Evolutionary conservation across 1,139 yeast species (phyloP), one percentile per base, ranked within the genome.

Genomic region (Kodamaea sp.): DNA sequence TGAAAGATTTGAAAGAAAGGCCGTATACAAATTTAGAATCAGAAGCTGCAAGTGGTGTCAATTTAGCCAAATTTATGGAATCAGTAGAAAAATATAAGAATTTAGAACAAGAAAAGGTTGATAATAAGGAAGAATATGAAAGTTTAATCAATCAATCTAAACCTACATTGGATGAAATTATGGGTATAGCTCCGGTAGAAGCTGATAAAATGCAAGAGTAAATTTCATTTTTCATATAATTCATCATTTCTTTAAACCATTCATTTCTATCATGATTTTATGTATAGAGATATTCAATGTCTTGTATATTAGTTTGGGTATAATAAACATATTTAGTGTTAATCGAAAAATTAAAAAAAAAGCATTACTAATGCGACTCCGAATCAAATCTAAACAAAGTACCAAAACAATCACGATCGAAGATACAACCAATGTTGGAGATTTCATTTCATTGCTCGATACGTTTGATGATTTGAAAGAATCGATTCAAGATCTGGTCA

Each of bases 21-120:
- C 97, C 97, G 6, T 92, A 90, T 58, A 81, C 96, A 5, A 81
- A 78, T 37, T 79, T 85, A 46, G 97, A 90, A 57, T 84, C 95
- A 28, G 89, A 88, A 54, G 96, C 96, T 30, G 97, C 96, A 1
- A 76, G 84, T 0, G 97, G 97, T 2, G 69, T 75, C 24, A 83
- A 87, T 58, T 70, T 89, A 61, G 70, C 70, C 36, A 81, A 78
- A 59, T 90, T 80, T 57, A 59, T 83, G 53, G 70, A 72, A 41
- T 71, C 78, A 39, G 86, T 83, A 24, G 82, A 81, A 45, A 67
- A 76, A 50, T 73, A 72, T 52, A 75, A 74, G 58, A 60, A 59
- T 37, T 47, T 62, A 38, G 75, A 71, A 44, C 58, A 59, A 37
- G 57, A 54, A 43, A 70, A 73, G 49, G 54, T 53, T n/a, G 72